A percentile compares a stretch with the other conserved stretches of the same genome.
Evolutionary conservation across 2,329 filamentous ascomycete genomes (phyloP).

Genomic region (Epicoccum nigrum): DNA sequence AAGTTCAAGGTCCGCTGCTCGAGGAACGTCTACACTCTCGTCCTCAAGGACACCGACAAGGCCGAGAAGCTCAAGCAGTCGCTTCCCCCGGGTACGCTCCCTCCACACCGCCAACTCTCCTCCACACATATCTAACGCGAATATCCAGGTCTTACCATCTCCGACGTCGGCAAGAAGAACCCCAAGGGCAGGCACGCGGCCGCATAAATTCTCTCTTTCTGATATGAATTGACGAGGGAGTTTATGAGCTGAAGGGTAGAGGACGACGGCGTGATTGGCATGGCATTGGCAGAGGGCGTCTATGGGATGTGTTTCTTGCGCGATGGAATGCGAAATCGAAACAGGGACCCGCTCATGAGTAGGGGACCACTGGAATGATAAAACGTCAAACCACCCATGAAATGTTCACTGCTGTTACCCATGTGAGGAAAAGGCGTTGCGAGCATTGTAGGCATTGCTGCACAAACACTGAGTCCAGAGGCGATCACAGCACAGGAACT

Average conservation of each 20-base stretch:
- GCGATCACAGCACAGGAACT: no score
- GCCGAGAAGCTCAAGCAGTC: conserved; percentile 99
- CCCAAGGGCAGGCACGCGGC: conserved; percentile 57
- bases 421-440: no score
- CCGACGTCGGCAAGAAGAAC: conserved; percentile 69
- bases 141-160: conserved; percentile 61
- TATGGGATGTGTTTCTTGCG: conserved; percentile 39
- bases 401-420: not conserved
- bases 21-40: conserved; percentile 94
- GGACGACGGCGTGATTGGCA: conserved; percentile 16
- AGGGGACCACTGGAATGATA: conserved; percentile 18
- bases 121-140: not conserved
- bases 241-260: conserved; percentile 9
- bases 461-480: no score
- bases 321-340: conserved; percentile 38
- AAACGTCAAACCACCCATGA: conserved; percentile 11
- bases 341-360: conserved; percentile 23
- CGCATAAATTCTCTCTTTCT: conserved; percentile 29
- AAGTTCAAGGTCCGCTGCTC: conserved; percentile 99
- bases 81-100: conserved; percentile 85
- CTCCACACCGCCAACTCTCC: not conserved
- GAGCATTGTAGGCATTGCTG: no score
- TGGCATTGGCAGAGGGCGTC: conserved; percentile 40
- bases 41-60: conserved; percentile 98
- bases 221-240: not conserved